Evolutionary conservation across 352 stramenopile species (phyloP).

Genomic region (Phytopythium mirpurense): DNA sequence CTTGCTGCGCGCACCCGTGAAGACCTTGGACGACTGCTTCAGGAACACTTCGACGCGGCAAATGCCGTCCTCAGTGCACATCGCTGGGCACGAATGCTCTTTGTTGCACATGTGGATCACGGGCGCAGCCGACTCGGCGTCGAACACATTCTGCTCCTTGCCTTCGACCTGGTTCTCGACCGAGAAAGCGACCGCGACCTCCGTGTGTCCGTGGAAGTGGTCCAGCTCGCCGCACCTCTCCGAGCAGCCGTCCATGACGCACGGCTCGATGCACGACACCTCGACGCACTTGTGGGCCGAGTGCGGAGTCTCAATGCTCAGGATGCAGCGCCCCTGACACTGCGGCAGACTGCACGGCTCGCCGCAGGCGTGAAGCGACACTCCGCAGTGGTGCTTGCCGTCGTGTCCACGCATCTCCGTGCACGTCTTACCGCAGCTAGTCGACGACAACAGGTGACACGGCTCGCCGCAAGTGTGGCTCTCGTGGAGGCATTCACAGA

Average conservation of each 20-base stretch:
- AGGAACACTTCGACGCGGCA: slow-evolving; percentile 68
- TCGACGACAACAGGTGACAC: slow-evolving; percentile 34
- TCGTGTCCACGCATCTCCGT: slow-evolving; percentile 32
- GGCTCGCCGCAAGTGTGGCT: slow-evolving; percentile 57
- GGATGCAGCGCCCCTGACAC: slow-evolving; percentile 40
- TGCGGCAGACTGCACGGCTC: slow-evolving; percentile 34
- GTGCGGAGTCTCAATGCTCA: slow-evolving; percentile 47
- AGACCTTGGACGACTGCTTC: slow-evolving; percentile 65
- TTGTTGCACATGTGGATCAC: slow-evolving; percentile 60
- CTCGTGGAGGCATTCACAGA: slow-evolving; percentile 51
- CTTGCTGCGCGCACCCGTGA: slow-evolving; percentile 40
- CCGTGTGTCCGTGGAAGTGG: slow-evolving; percentile 63
- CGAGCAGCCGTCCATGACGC: slow-evolving; percentile 54
- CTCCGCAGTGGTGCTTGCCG: slow-evolving; percentile 44
- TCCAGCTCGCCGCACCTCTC: slow-evolving; percentile 38
- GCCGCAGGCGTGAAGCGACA: slow-evolving; percentile 51
- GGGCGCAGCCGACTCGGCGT: slow-evolving; percentile 28
- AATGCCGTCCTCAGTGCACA: slow-evolving; percentile 55
- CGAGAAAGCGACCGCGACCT: slow-evolving; percentile 39
- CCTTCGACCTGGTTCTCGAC: slow-evolving; percentile 47
- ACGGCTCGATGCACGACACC: slow-evolving; percentile 48
- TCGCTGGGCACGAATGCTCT: slow-evolving; percentile 42
- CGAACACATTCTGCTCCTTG: slow-evolving; percentile 34
- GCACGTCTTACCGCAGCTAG: slow-evolving; percentile 53
- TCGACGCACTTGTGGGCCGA: slow-evolving; percentile 58